Base-by-base conservation (phyloP, 176 grass and related monocot species). In the Tillandsia fasciculata region DNA sequence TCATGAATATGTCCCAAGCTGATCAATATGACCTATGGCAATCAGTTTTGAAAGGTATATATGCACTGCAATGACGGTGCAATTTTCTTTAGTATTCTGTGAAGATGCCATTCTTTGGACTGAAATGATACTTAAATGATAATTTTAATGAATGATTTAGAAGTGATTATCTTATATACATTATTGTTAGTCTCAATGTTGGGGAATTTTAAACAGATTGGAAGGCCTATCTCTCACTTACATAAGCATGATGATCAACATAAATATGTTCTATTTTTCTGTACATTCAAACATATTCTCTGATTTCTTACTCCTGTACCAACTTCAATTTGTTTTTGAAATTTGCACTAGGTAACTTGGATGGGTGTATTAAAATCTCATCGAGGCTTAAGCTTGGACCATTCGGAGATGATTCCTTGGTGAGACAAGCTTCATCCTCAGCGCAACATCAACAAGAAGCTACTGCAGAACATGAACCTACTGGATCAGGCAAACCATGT, bases 1-100 rank as follows among this genome's bases (percentile, higher is more conserved):
- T 99, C 69, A 99, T 99, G 95, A 99, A 99, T 79, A 90, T 99
- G 90, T 88, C 95, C 68, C 87, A 99, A 78, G 87, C 90, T 67
- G 87, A 99, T 94, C 95, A 90, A 74, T 72, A 75, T 80, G 82
- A 91, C 79, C 69, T 93, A 1, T 99, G 95, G 95, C 84, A 99
- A 69, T 86, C 84, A 13, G 81, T 99, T 53, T 78, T 82, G 81
- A 99, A 88, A 99, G 95, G 95, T 99, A 66, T 11, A 18, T 28
- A 15, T 53, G 22, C 51, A 57, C 5, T 57, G 2, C 1, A 26
- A 27, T 42, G 7, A 7, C 33, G 33, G 33, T 42, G 33, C 33
- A 42, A 42, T 6, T 7, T 42, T 42, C 7, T 42, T 7, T 7
- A 42, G 33, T 42, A 42, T 42, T 42, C 4, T 42, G 0, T 42